Evolutionary conservation across 2,329 filamentous ascomycete genomes (phyloP).

Genomic region (Paecilomyces formosus): DNA sequence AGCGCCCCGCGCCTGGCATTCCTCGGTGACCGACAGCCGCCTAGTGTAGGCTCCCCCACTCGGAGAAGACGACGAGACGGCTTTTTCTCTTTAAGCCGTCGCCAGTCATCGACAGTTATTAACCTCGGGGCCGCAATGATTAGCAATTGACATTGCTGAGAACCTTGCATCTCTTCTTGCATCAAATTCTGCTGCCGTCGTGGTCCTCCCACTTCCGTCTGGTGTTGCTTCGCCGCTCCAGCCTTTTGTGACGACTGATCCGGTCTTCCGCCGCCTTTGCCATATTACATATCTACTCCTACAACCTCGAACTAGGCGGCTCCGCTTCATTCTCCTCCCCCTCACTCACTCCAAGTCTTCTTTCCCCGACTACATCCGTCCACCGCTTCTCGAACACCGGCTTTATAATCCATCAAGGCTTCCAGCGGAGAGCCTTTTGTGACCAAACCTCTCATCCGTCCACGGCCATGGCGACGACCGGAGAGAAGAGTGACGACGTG

Average conservation of each 20-base stretch:
- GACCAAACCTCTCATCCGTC: slow-evolving; percentile 10
- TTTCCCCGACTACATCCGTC: background rate
- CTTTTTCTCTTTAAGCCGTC: background rate
- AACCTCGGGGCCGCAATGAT: background rate
- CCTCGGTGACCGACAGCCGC: background rate
- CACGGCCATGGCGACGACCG: slow-evolving; percentile 16
- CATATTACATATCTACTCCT: background rate
- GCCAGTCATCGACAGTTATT: background rate
- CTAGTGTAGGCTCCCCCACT: background rate
- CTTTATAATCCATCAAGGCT: background rate
- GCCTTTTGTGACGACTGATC: background rate
- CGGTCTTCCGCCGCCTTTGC: background rate
- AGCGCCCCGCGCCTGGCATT: background rate
- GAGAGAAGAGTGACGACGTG: slow-evolving; percentile 21
- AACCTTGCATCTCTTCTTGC: background rate
- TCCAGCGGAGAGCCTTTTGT: background rate
- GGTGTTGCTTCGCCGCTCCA: background rate
- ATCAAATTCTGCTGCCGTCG: background rate
- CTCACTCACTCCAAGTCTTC: background rate
- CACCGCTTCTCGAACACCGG: background rate
- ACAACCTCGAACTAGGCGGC: background rate
- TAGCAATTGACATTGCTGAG: background rate
- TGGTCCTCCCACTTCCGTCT: background rate
- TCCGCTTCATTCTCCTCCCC: background rate
- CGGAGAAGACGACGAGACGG: background rate